Evolutionary conservation across 345 rosid species (phyloP).

Genomic region (Salix caprea): DNA sequence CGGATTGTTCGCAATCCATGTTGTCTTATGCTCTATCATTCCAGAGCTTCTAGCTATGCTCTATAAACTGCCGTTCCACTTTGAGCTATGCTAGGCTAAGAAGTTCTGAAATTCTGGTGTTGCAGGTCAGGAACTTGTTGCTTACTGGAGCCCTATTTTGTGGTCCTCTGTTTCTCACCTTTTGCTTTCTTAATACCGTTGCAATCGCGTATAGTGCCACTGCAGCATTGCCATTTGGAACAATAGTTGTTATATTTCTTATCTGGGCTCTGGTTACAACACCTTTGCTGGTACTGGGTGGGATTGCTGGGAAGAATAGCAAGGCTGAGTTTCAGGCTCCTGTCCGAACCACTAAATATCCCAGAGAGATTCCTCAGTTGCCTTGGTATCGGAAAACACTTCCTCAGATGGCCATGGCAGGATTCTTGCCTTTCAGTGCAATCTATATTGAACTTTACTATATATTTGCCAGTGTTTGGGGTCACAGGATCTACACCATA

Average conservation of each 20-base stretch:
- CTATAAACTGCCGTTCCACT: background rate
- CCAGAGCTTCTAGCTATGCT: background rate
- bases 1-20: background rate
- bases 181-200: conserved; percentile 86
- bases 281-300: conserved; percentile 83
- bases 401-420: conserved; percentile 96
- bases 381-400: conserved; percentile 82
- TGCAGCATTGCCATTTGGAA: conserved; percentile 83
- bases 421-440: conserved; percentile 41
- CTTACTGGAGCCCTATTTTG: conserved; percentile 86
- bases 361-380: conserved; percentile 69
- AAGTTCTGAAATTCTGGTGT: background rate
- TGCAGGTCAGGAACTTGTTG: conserved; percentile 75
- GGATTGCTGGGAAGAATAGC: conserved; percentile 91
- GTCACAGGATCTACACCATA: conserved; percentile 34
- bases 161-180: conserved; percentile 78
- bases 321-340: conserved; percentile 93
- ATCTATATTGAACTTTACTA: conserved; percentile 33
- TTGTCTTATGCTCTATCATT: background rate
- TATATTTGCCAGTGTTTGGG: conserved; percentile 36
- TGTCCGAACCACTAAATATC: conserved; percentile 79
- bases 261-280: conserved; percentile 86
- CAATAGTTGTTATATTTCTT: conserved; percentile 74
- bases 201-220: conserved; percentile 81
- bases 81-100: background rate